Evolutionary conservation across 257 asterid genomes (phyloP).

Genomic region (Petrea volubilis): DNA sequence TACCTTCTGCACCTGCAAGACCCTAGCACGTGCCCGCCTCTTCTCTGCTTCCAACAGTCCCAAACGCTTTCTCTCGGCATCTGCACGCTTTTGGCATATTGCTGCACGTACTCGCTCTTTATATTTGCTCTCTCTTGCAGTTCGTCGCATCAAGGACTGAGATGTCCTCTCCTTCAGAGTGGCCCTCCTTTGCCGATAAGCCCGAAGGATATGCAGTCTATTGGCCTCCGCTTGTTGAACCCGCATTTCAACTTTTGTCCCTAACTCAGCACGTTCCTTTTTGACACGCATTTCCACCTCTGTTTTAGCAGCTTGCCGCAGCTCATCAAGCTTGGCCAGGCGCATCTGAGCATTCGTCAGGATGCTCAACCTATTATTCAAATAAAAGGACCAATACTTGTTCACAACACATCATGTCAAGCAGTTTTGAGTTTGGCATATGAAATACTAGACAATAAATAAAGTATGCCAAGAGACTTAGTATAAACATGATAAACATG

Average conservation of each 20-base stretch:
- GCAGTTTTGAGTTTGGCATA: neutral
- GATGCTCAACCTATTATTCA: constrained; percentile 66
- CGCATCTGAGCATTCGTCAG: constrained; percentile 79
- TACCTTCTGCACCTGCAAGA: constrained; percentile 68
- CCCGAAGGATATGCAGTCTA: constrained; percentile 77
- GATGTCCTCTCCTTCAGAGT: constrained; percentile 81
- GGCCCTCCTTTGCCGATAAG: constrained; percentile 77
- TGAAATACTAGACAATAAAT: neutral
- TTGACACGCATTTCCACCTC: constrained; percentile 73
- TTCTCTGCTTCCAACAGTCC: constrained; percentile 92
- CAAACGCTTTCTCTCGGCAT: constrained; percentile 82
- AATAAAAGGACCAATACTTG: neutral
- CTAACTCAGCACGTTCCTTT: constrained; percentile 82
- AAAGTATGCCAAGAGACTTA: neutral
- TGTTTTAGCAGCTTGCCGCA: constrained; percentile 84
- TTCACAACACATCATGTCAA: neutral
- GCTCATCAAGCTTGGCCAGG: constrained; percentile 83
- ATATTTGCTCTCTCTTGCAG: constrained; percentile 82
- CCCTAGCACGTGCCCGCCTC: constrained; percentile 72
- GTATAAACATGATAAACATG: neutral
- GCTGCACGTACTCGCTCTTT: constrained; percentile 89
- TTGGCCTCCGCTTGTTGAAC: constrained; percentile 91
- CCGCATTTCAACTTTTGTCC: constrained; percentile 78
- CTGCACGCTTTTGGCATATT: constrained; percentile 85
- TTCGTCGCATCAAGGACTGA: constrained; percentile 68